A percentile compares a stretch with the other conserved stretches of the same genome.
These are phyloP conservation scores for Amoebophrya sp. DNA, from an alignment of 169 alveolate species.

Conservation along the genomic window DNA sequence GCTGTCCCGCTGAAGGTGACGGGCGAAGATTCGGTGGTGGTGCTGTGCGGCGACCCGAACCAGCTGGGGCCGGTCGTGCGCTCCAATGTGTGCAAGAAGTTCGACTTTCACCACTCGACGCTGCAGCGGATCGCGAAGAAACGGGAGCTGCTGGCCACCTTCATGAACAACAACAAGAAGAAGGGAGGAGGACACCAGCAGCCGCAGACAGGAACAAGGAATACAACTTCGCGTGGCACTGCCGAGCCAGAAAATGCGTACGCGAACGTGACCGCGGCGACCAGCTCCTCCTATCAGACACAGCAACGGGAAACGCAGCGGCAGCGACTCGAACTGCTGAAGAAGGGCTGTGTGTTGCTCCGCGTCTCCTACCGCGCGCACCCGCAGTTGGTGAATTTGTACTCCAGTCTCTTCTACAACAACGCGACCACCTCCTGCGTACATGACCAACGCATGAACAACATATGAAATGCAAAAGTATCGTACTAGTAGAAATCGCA, in stretches of 20 bases:
- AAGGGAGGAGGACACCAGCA: too few species aligned
- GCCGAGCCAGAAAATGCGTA: too few species aligned
- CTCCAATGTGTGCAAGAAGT: not conserved
- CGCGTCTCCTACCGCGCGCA: not conserved
- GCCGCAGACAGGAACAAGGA: too few species aligned
- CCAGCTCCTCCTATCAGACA: not conserved
- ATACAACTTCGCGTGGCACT: too few species aligned
- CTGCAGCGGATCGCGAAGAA: not conserved
- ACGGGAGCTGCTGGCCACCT: not conserved
- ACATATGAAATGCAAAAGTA: too few species aligned
- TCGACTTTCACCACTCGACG: not conserved
- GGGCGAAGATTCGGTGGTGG: not conserved
- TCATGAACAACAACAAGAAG: not conserved
- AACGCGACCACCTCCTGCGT: not conserved
- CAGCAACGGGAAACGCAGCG: not conserved
- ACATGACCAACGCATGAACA: too few species aligned
- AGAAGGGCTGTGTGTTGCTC: slow-evolving; percentile 12
- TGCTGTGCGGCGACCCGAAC: not conserved
- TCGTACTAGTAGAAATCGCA: too few species aligned
- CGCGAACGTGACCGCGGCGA: not conserved
- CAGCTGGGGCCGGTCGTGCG: slow-evolving; percentile 17
- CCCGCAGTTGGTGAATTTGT: not conserved
- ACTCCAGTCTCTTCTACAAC: not conserved
- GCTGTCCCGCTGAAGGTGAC: not conserved
- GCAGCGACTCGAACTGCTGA: not conserved